Conservation (phyloP, 2,329 filamentous ascomycete genomes). For the Allantophomopsis lycopodina region DNA sequence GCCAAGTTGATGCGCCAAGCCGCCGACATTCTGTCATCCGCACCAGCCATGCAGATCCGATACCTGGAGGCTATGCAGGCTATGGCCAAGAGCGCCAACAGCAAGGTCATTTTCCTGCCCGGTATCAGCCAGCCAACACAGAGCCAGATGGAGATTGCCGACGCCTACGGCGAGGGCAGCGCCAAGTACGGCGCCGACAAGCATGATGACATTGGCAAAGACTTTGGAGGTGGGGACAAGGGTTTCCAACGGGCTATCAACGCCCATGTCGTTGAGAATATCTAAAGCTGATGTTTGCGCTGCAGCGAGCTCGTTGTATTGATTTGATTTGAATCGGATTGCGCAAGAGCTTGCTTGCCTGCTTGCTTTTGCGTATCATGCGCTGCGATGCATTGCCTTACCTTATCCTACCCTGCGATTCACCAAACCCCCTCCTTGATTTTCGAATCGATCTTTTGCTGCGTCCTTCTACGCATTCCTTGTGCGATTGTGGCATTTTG, state of each 20-base stretch:
- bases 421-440: no score
- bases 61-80: constrained; percentile 98
- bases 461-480: no score
- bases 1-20: constrained; percentile 90
- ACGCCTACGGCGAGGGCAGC: constrained; percentile 39
- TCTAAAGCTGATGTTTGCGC: constrained; percentile 32
- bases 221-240: constrained; percentile 37
- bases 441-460: no score
- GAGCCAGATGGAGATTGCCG: constrained; percentile 31
- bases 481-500: no score
- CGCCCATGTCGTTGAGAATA: constrained; percentile 71
- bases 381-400: no score
- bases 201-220: constrained; percentile 20
- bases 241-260: constrained; percentile 74
- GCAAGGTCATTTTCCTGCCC: constrained; percentile 77
- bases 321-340: no score
- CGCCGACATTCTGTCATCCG: constrained; percentile 81
- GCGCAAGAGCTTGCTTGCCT: no score
- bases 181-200: constrained; percentile 29
- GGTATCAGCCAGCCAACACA: constrained; percentile 48
- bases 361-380: no score
- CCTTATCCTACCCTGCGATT: no score
- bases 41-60: constrained; percentile 94
- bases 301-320: no score
- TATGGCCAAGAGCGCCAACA: constrained; percentile 89